Percentiles rank a stretch among this genome's conserved stretches.
phyloP scores from a whole-genome alignment of 129 eudicot genomes.

The Flaveria robusta region DNA sequence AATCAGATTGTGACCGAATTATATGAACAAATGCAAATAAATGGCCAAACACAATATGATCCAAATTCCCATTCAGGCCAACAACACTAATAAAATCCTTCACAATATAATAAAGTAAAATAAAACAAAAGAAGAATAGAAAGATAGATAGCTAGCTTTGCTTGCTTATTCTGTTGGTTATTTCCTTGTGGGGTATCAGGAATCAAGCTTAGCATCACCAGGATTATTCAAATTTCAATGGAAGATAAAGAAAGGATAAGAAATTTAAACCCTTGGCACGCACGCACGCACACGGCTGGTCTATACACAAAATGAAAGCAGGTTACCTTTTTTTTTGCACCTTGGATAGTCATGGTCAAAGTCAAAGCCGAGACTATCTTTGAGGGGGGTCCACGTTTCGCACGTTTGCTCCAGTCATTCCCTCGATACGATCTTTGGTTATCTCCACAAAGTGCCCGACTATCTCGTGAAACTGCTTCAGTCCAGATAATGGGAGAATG shows the following conservation, averaged over 20 bases:
- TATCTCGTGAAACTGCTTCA: constrained; percentile 93
- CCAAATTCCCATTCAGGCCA: constrained; percentile 38
- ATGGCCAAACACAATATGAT: constrained; percentile 30
- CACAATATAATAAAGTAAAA: constrained; percentile 30
- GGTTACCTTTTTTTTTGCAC: constrained; percentile 11
- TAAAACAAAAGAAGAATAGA: not conserved
- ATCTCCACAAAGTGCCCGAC: constrained; percentile 96
- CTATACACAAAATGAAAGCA: constrained; percentile 35
- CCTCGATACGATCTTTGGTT: constrained; percentile 84
- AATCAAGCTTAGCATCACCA: constrained; percentile 48
- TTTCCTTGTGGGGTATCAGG: constrained; percentile 30
- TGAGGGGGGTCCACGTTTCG: constrained; percentile 96
- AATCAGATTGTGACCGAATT: not conserved
- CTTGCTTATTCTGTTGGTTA: constrained; percentile 42
- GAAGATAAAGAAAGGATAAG: constrained; percentile 22
- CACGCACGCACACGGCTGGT: constrained; percentile 29
- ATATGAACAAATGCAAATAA: constrained; percentile 25
- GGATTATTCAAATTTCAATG: constrained; percentile 46
- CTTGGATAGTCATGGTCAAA: not conserved
- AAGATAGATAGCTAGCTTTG: constrained; percentile 37
- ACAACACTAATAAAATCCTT: constrained; percentile 27
- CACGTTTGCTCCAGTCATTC: constrained; percentile 84
- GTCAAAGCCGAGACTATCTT: constrained; percentile 46
- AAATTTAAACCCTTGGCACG: constrained; percentile 37
- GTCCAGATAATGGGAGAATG: constrained; percentile 93